A percentile compares a stretch with the other conserved stretches of the same genome.
phyloP scores from a whole-genome alignment of 1,284 basidiomycete genomes.

The Heterobasidion occidentale region DNA sequence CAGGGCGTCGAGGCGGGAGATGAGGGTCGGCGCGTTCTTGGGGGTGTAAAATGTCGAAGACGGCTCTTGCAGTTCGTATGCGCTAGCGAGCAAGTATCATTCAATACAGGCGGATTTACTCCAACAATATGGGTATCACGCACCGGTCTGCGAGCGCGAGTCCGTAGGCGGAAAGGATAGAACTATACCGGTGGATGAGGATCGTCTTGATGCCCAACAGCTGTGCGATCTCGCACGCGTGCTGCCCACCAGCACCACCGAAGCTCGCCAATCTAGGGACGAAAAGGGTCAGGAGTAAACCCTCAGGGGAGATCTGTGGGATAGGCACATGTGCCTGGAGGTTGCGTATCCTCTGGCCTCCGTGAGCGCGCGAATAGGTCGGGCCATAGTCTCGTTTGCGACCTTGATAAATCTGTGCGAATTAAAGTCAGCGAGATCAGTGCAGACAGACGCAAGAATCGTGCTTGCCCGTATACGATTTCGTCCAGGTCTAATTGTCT shows the following conservation, averaged over 20 bases:
- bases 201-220: slow-evolving; percentile 80
- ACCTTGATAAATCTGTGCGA: slow-evolving; percentile 75
- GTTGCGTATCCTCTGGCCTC: slow-evolving; percentile 87
- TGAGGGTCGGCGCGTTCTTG: slow-evolving; percentile 44
- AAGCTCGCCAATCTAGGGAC: slow-evolving; percentile 71
- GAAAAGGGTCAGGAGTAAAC: not conserved
- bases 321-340: slow-evolving; percentile 66
- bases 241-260: slow-evolving; percentile 89
- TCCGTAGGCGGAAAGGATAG: slow-evolving; percentile 86
- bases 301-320: not conserved
- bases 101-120: not conserved
- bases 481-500: slow-evolving; percentile 66
- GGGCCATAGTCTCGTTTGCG: slow-evolving; percentile 91
- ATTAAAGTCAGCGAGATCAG: not conserved
- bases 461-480: slow-evolving; percentile 72
- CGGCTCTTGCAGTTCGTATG: slow-evolving; percentile 82
- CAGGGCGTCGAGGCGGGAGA: slow-evolving; percentile 61
- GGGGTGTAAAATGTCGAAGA: slow-evolving; percentile 67
- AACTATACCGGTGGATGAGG: slow-evolving; percentile 81
- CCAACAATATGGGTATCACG: slow-evolving; percentile 10
- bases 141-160: slow-evolving; percentile 83
- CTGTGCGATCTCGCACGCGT: slow-evolving; percentile 82
- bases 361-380: slow-evolving; percentile 88
- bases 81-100: slow-evolving; percentile 33
- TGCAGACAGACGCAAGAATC: not conserved